Evolutionary conservation across 2,329 filamentous ascomycete species (phyloP).

Genomic region (Pyrenochaeta sp.): DNA sequence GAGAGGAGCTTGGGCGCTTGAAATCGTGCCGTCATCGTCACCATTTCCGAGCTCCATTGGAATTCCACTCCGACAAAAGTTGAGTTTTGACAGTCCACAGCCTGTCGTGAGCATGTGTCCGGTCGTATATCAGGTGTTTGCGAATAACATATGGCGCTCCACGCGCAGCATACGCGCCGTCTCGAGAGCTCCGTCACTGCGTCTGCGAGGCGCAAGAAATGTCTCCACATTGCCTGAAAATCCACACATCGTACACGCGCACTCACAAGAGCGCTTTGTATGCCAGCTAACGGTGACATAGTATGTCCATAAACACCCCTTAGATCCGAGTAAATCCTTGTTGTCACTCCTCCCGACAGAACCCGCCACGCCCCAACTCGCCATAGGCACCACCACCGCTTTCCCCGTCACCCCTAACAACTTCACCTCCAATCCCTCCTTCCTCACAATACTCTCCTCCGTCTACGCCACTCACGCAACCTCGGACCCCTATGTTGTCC

Average conservation of each 20-base stretch:
- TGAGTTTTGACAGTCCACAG: not conserved
- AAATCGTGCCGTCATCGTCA: conserved; percentile 25
- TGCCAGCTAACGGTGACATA: conserved; percentile 27
- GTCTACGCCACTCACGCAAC: conserved; percentile 64
- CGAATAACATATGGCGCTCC: conserved; percentile 27
- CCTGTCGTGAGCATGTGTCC: conserved; percentile 13
- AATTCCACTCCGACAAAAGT: not conserved
- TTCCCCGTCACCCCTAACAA: conserved; percentile 66
- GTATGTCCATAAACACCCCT: conserved; percentile 61
- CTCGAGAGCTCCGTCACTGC: conserved; percentile 21
- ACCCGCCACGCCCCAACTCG: conserved; percentile 62
- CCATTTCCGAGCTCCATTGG: too few relatives aligned
- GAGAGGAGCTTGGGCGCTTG: conserved; percentile 21
- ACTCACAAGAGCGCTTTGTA: not conserved
- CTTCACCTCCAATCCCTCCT: conserved; percentile 64
- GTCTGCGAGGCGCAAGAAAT: conserved; percentile 32
- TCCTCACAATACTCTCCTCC: conserved; percentile 65
- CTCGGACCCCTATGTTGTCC: conserved; percentile 64
- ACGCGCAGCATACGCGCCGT: conserved; percentile 21
- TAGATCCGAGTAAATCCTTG: conserved; percentile 52
- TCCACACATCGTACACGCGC: conserved; percentile 49
- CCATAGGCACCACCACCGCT: conserved; percentile 63
- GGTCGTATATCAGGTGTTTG: conserved; percentile 28
- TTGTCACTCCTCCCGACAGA: conserved; percentile 65
- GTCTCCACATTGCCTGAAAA: conserved; percentile 55